Evolutionary conservation across 257 asterid genomes (phyloP).

Genomic region (Lavandula angustifolia): DNA sequence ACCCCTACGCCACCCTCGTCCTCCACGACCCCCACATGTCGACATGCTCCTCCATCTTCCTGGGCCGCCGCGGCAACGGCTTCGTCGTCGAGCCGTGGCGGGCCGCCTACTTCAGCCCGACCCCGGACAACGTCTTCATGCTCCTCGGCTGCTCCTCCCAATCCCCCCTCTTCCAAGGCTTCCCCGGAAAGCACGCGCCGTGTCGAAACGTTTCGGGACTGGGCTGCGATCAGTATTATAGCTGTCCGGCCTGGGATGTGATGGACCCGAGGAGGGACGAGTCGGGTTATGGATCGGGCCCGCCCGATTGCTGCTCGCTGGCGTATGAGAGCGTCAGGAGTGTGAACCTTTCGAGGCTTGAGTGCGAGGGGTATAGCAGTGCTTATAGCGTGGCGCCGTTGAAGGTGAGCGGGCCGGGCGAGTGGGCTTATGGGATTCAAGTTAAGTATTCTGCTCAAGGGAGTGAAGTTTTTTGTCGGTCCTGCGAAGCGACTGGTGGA

Average conservation of each 20-base stretch:
- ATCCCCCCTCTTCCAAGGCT: conserved; percentile 72
- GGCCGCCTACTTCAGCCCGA: conserved; percentile 59
- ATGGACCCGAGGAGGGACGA: conserved; percentile 48
- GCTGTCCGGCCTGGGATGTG: conserved; percentile 80
- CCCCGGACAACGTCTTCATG: conserved; percentile 80
- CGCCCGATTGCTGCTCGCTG: conserved; percentile 81
- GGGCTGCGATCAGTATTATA: conserved; percentile 84
- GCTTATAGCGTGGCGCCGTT: conserved; percentile 85
- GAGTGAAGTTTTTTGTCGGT: conserved; percentile 62
- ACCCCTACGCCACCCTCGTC: conserved; percentile 69
- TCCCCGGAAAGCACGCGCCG: conserved; percentile 64
- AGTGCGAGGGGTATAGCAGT: conserved; percentile 92
- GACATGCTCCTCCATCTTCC: conserved; percentile 61
- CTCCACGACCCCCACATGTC: conserved; percentile 95
- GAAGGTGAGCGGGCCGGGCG: conserved; percentile 61
- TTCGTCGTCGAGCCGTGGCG: conserved; percentile 83
- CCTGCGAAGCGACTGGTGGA: conserved; percentile 92
- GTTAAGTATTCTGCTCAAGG: conserved; percentile 66
- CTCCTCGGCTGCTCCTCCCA: conserved; percentile 69
- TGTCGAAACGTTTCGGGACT: conserved; percentile 85
- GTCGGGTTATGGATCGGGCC: conserved; percentile 63
- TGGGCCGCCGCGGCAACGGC: conserved; percentile 86
- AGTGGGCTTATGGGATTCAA: conserved; percentile 86
- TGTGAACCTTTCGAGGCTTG: conserved; percentile 73
- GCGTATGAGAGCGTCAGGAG: conserved; percentile 52